phyloP scores from a whole-genome alignment of 2,329 filamentous ascomycete species.

The Alternaria conjuncta region DNA sequence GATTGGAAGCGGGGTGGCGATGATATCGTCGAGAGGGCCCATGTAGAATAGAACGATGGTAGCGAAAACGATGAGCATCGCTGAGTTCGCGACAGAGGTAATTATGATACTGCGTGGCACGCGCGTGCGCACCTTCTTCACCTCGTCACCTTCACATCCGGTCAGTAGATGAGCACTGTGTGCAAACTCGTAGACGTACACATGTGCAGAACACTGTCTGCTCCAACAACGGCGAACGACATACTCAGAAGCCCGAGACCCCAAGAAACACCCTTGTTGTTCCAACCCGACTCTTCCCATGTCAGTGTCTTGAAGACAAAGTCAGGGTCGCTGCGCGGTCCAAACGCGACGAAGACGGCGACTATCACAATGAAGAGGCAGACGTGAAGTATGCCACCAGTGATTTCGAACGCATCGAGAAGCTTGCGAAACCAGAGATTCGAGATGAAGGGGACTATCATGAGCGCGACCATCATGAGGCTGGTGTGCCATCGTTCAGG shows the following conservation, averaged over 20 bases:
- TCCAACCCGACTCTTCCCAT: conserved; percentile 52
- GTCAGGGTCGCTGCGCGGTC: conserved; percentile 45
- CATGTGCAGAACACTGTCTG: conserved; percentile 56
- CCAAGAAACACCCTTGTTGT: conserved; percentile 51
- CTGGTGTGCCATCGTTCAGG: conserved; percentile 57
- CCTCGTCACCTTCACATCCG: conserved; percentile 37
- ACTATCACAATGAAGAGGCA: conserved; percentile 58
- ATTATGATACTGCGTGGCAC: conserved; percentile 50
- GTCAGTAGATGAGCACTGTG: neutral
- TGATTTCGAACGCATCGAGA: conserved; percentile 55
- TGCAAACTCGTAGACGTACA: conserved; percentile 18
- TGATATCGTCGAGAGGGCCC: conserved; percentile 42
- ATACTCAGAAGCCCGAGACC: conserved; percentile 48
- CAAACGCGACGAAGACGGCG: conserved; percentile 53
- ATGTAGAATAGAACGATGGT: conserved; percentile 55
- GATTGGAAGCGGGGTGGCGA: conserved; percentile 26
- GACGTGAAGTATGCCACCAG: conserved; percentile 56
- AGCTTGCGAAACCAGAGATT: conserved; percentile 55
- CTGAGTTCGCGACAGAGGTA: conserved; percentile 51
- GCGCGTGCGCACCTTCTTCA: conserved; percentile 49
- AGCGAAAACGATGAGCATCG: conserved; percentile 53
- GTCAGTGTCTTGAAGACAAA: conserved; percentile 56
- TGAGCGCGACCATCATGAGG: conserved; percentile 55
- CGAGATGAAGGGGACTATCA: conserved; percentile 46
- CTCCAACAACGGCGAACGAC: conserved; percentile 49